These are phyloP conservation scores for Daldinia decipiens DNA, from an alignment of 495 filamentous ascomycete species.

Conservation along the genomic window DNA sequence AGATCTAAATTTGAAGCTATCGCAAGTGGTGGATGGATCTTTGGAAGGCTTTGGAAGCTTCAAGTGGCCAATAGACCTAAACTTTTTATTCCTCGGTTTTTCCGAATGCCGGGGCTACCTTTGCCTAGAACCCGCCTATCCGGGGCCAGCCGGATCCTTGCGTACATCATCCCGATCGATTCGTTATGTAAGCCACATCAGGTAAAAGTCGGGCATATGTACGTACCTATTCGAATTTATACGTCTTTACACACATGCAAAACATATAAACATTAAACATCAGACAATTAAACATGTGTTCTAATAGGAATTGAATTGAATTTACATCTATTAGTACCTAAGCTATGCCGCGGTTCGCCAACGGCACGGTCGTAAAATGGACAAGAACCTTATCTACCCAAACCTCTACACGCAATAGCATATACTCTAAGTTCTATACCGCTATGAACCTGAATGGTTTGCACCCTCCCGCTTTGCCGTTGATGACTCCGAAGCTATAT, in stretches of 20 bases:
- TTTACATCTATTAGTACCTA: constrained; percentile 33
- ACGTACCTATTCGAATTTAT: too few relatives aligned
- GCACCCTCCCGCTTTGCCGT: constrained; percentile 34
- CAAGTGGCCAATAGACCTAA: constrained; percentile 46
- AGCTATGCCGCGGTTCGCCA: constrained; percentile 17
- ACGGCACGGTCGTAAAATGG: constrained; percentile 17
- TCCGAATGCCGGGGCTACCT: constrained; percentile 41
- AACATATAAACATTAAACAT: too few relatives aligned
- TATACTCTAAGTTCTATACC: constrained; percentile 40
- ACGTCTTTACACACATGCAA: too few relatives aligned
- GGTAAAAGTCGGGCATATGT: too few relatives aligned
- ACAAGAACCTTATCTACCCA: constrained; percentile 23
- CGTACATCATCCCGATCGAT: constrained; percentile 1
- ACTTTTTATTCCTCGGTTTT: constrained; percentile 49
- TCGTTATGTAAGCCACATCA: constrained; percentile 2
- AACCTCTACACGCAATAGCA: constrained; percentile 38
- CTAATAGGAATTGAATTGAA: constrained; percentile 12
- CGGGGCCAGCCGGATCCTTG: constrained; percentile 21
- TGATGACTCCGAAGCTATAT: constrained; percentile 5
- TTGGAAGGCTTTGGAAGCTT: constrained; percentile 52
- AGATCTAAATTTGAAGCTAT: constrained; percentile 48
- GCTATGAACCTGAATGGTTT: constrained; percentile 40
- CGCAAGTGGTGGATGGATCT: constrained; percentile 33
- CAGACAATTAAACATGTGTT: not conserved
- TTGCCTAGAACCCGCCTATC: constrained; percentile 19